A percentile compares a stretch with the other conserved stretches of the same genome.
Conservation (phyloP, 352 stramenopile species). For the Globisporangium middletonii region DNA sequence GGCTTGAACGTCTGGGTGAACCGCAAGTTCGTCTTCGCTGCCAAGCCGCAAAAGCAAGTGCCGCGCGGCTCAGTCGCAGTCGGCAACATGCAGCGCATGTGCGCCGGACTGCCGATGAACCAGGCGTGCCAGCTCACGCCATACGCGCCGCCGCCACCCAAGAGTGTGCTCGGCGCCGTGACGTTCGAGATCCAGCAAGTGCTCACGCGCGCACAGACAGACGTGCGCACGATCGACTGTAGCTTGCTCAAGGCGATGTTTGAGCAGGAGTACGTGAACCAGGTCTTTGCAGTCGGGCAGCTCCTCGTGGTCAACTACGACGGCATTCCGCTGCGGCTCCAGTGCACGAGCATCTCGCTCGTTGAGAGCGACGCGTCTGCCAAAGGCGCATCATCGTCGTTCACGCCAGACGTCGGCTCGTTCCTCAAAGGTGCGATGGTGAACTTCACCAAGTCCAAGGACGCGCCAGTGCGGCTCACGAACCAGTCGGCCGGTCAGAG, state of each 20-base stretch:
- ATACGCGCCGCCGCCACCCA: constrained; percentile 44
- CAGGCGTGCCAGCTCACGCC: constrained; percentile 57
- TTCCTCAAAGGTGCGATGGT: constrained; percentile 66
- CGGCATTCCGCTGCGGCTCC: constrained; percentile 56
- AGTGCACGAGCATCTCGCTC: constrained; percentile 34
- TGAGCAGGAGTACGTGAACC: constrained; percentile 62
- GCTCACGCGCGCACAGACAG: constrained; percentile 58
- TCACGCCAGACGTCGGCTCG: constrained; percentile 34
- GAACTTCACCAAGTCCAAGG: constrained; percentile 73
- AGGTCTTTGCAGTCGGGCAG: constrained; percentile 71
- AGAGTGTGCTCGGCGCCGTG: constrained; percentile 55
- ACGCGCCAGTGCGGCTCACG: constrained; percentile 65
- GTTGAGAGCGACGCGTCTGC: neutral
- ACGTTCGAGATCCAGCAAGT: constrained; percentile 80
- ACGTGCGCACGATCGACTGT: constrained; percentile 69
- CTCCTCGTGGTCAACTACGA: constrained; percentile 62
- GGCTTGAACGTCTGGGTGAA: constrained; percentile 82
- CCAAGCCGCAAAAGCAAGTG: constrained; percentile 68
- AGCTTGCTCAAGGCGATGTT: constrained; percentile 59
- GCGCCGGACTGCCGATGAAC: constrained; percentile 55
- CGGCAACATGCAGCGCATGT: constrained; percentile 77
- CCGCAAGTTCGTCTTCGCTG: constrained; percentile 76
- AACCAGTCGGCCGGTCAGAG: constrained; percentile 77
- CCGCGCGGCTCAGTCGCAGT: constrained; percentile 51
- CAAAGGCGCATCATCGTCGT: constrained; percentile 15